Percentiles rank a stretch among this genome's conserved stretches.
Evolutionary conservation across 1,139 yeast species (phyloP).

Genomic region (Suhomyces anneliseae): DNA sequence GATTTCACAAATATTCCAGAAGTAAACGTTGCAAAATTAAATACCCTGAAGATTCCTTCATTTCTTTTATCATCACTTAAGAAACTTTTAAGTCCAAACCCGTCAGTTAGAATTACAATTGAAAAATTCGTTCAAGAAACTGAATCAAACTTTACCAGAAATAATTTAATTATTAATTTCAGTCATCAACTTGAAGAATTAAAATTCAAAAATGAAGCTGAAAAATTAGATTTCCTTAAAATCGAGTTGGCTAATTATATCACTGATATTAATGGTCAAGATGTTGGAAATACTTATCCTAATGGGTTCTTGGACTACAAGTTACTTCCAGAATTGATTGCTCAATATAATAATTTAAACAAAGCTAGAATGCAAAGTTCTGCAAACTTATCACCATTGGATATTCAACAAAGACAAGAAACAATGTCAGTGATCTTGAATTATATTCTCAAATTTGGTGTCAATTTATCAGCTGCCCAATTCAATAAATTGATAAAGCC

Average conservation of each 20-base stretch:
- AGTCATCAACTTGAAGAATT: conserved; percentile 54
- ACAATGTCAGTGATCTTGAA: conserved; percentile 44
- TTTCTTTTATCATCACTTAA: conserved; percentile 17
- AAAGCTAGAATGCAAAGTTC: conserved; percentile 19
- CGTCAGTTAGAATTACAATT: conserved; percentile 46
- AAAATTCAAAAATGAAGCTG: conserved; percentile 47
- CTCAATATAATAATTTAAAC: conserved; percentile 32
- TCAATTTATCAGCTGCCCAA: conserved; percentile 34
- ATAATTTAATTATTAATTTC: conserved; percentile 45
- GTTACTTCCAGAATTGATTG: conserved; percentile 65
- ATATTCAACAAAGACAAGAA: conserved; percentile 37
- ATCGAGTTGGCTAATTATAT: conserved; percentile 37
- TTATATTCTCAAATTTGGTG: conserved; percentile 47
- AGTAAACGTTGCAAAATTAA: conserved; percentile 5
- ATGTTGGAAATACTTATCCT: conserved; percentile 39
- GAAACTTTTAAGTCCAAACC: conserved; percentile 24
- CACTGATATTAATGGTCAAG: conserved; percentile 13
- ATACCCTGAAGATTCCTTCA: conserved; percentile 9
- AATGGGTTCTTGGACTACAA: conserved; percentile 61
- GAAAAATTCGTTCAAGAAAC: conserved; percentile 53
- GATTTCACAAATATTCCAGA: conserved; percentile 12
- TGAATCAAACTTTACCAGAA: conserved; percentile 32
- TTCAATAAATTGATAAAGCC: conserved; percentile 59
- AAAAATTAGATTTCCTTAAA: conserved; percentile 55
- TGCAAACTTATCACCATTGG: conserved; percentile 29